phyloP scores from a whole-genome alignment of 1,284 basidiomycete species.

The Thelephora terrestris region DNA sequence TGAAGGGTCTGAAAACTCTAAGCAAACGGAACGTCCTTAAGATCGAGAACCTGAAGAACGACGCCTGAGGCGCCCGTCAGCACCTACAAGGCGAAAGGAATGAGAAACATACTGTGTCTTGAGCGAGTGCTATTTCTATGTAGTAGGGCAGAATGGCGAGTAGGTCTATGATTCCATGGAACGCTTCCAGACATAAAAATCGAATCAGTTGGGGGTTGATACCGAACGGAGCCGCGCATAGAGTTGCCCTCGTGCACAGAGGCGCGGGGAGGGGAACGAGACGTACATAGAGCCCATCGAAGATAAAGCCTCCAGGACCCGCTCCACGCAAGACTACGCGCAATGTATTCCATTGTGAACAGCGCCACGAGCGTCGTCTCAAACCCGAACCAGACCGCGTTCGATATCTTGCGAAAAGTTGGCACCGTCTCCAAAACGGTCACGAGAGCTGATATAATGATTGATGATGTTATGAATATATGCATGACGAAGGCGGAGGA shows the following conservation, averaged over 20 bases:
- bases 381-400: slow-evolving; percentile 73
- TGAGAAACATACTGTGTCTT: slow-evolving; percentile 65
- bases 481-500: slow-evolving; percentile 56
- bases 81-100: not conserved
- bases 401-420: slow-evolving; percentile 61
- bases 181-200: slow-evolving; percentile 36
- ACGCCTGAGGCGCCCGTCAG: slow-evolving; percentile 36
- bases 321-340: slow-evolving; percentile 56
- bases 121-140: slow-evolving; percentile 70
- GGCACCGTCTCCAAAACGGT: slow-evolving; percentile 83
- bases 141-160: slow-evolving; percentile 83
- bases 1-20: slow-evolving; percentile 82
- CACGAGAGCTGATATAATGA: slow-evolving; percentile 63
- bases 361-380: slow-evolving; percentile 70
- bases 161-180: slow-evolving; percentile 79
- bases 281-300: slow-evolving; percentile 62
- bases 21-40: slow-evolving; percentile 74
- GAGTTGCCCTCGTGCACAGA: too few relatives aligned
- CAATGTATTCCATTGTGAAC: slow-evolving; percentile 75
- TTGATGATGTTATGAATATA: slow-evolving; percentile 51
- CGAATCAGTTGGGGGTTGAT: too few relatives aligned
- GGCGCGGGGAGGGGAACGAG: slow-evolving; percentile 5
- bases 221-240: too few relatives aligned
- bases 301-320: slow-evolving; percentile 47
- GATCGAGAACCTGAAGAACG: slow-evolving; percentile 83